Evolutionary conservation across 208 protist species (phyloP), one percentile per base, ranked within the genome.

Genomic region (Crithidia sp.): DNA sequence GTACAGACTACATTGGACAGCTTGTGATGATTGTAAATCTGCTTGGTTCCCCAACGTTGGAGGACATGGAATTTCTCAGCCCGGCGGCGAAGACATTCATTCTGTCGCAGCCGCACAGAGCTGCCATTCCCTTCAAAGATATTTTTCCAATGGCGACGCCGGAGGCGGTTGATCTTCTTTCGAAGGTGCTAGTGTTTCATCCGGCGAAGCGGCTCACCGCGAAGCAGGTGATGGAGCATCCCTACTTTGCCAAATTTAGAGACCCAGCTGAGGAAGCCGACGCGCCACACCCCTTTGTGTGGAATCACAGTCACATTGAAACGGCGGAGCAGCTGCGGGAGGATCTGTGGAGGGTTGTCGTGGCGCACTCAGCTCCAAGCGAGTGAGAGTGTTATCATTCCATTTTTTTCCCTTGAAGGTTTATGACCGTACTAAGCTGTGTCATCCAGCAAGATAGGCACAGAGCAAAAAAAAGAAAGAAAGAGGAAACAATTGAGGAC

Each of bases 181-280:
- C 85, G 45, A 93, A 97, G 63, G 84, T 99, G 7, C 85, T 99
- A 19, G 93, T 98, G 49, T 99, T 99, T 74, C 98, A 99, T 71
- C 98, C 98, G 28, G 84, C 94, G 7, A 98, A 98, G 83, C 88
- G 98, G 40, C 78, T 98, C 40, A 98, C 95, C 2, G 94, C 96
- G 14, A 91, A 89, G 53, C 84, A 99, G 64, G 93, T 98, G n/a
- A 89, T 99, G 56, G 91, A 93, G 68, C 96, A 99, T 74, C 91
- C 94, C 5, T 99, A 97, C 75, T 97, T 99, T 87, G 45, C 65
- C 3, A 90, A 92, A 55, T 98, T 97, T 84, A 84, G 93, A 39
- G 84, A 98, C 60, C 72, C 90, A 17, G 81, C 72, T 12, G 84
- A 91, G 13, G 97, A 99, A 67, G 83, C 89, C 13, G 79, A 43